Evolutionary conservation across 805 yeast genomes (phyloP).

Genomic region (Saturnispora hagleri): DNA sequence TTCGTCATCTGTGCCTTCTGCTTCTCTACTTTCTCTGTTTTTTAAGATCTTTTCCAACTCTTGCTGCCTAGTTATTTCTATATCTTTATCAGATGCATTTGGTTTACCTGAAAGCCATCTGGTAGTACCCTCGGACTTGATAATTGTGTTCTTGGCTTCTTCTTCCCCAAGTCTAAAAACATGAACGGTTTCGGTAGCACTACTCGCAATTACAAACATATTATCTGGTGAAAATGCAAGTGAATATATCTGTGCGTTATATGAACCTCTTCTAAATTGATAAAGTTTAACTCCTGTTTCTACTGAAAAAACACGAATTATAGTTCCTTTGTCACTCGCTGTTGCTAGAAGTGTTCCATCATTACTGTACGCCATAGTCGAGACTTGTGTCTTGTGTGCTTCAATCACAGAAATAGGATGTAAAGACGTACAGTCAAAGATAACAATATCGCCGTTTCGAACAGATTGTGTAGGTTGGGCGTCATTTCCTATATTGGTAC

Average conservation of each 20-base stretch:
- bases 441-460: constrained; percentile 64
- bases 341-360: constrained; percentile 84
- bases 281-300: constrained; percentile 60
- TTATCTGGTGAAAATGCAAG: constrained; percentile 73
- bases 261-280: constrained; percentile 82
- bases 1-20: not conserved
- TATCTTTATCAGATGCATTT: constrained; percentile 4
- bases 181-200: constrained; percentile 90
- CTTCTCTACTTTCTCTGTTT: constrained; percentile 11
- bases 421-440: constrained; percentile 68
- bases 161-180: constrained; percentile 65
- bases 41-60: constrained; percentile 11
- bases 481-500: not conserved
- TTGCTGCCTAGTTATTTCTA: constrained; percentile 11
- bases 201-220: constrained; percentile 68
- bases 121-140: constrained; percentile 8
- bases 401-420: constrained; percentile 81
- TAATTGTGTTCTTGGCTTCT: constrained; percentile 27
- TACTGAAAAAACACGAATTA: constrained; percentile 74
- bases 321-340: constrained; percentile 87
- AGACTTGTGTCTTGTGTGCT: constrained; percentile 78
- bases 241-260: constrained; percentile 79
- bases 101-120: constrained; percentile 10
- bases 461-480: constrained; percentile 8
- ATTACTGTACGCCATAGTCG: constrained; percentile 58